Evolutionary conservation across 805 yeast genomes (phyloP).

Genomic region (Yarrowia hollandica): DNA sequence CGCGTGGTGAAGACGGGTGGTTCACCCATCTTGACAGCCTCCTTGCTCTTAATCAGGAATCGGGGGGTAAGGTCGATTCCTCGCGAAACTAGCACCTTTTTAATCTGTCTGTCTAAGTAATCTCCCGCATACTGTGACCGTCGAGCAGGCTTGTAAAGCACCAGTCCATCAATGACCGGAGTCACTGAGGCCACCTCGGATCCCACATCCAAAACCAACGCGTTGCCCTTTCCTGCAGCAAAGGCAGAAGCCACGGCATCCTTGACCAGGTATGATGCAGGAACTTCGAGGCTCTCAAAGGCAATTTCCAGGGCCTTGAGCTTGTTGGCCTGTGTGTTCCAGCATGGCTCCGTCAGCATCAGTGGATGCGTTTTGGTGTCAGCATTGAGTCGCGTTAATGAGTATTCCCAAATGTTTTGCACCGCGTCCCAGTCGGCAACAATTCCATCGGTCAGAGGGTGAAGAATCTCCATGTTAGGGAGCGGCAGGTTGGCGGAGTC

Average conservation of each 20-base stretch:
- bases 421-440: constrained; percentile 81
- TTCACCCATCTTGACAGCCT: constrained; percentile 39
- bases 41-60: constrained; percentile 54
- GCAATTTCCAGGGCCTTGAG: constrained; percentile 68
- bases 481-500: constrained; percentile 32
- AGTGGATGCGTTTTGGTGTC: constrained; percentile 70
- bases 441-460: constrained; percentile 36
- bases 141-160: constrained; percentile 54
- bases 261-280: constrained; percentile 79
- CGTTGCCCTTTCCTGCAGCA: constrained; percentile 77
- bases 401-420: constrained; percentile 65
- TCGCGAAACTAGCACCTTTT: constrained; percentile 44
- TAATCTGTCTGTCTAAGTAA: constrained; percentile 57
- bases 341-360: constrained; percentile 80
- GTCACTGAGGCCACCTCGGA: constrained; percentile 63
- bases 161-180: constrained; percentile 38
- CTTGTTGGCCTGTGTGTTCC: constrained; percentile 72
- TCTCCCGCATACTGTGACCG: constrained; percentile 70
- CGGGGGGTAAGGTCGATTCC: constrained; percentile 47
- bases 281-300: constrained; percentile 67
- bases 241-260: constrained; percentile 87
- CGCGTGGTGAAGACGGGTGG: constrained; percentile 41
- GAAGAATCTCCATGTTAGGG: constrained; percentile 32
- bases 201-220: constrained; percentile 77
- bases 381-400: constrained; percentile 54